Evolutionary conservation across 2,329 filamentous ascomycete species (phyloP), one percentile per base, ranked within the genome.

Genomic region (Aspergillus hiratsukae): DNA sequence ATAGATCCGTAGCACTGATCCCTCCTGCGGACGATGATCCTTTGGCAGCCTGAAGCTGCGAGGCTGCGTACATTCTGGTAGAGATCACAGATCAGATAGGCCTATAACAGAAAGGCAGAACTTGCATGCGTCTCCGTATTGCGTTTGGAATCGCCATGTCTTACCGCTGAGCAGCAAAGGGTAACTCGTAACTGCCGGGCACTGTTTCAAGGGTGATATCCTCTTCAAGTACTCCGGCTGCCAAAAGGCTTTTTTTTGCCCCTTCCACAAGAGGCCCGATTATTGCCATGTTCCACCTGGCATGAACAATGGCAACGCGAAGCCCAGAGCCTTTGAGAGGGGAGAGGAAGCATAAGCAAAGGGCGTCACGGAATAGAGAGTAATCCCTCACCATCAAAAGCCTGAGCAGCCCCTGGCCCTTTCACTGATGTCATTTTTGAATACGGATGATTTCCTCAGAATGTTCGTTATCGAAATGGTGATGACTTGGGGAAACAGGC

Each of bases 251-350:
- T 66, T 87, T 87, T 76, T 88, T 90, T 48, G 90, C 85, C 62
- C 94, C 94, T 52, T 83, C 80, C 59, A 99, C 82, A 56, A 99
- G 86, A 53, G 91, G 86, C 57, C 89, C 86, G 75, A 97, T 96
- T 72, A 99, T 90, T 64, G 82, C 83, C 63, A 82, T 82, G 79
- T 99, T 99, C 94, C 94, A 99, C 68, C 94, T 87, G 57, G 93
- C 93, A 78, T 97, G 94, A 57, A 99, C 84, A 71, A 99, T 97
- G 71, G 89, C 93, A 72, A 99, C 87, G 71, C 94, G 90, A 62
- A 99, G 84, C 69, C 80, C 81, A 67, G 85, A 85, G 74, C 89
- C 88, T 75, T 52, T 10, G 51, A 25, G 40, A 19, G 28, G 8
- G 23, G 23, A 41, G 14, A 19, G 21, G 37, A 41, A 54, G 37